Conservation (phyloP, 495 filamentous ascomycete genomes). For the Penicillium cosmopolitanum region DNA sequence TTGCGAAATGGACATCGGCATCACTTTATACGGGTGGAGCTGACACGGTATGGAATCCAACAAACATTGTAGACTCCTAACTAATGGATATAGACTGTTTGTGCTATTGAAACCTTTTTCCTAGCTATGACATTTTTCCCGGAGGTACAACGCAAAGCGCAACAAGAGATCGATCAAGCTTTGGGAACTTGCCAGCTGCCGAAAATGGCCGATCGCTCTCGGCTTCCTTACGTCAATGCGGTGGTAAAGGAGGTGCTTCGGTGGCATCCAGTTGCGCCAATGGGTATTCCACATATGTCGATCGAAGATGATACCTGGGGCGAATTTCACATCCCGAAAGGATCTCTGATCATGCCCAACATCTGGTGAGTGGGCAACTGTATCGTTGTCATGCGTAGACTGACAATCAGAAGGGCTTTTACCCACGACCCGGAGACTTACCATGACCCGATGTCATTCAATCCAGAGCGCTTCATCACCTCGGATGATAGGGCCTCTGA, state of each 20-base stretch:
- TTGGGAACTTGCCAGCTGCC: conserved; percentile 43
- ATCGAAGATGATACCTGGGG: conserved; percentile 51
- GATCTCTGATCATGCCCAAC: conserved; percentile 40
- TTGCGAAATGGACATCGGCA: conserved; percentile 50
- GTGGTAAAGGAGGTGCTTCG: conserved; percentile 49
- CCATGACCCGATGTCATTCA: conserved; percentile 34
- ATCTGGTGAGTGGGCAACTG: conserved; percentile 28
- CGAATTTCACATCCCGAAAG: conserved; percentile 52
- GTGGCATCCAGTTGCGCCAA: conserved; percentile 49
- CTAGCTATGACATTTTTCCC: conserved; percentile 47
- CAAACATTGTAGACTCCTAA: too few relatives aligned
- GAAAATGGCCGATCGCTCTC: conserved; percentile 31
- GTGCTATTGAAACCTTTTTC: conserved; percentile 34
- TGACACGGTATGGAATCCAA: conserved; percentile 43
- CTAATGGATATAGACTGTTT: conserved; percentile 16
- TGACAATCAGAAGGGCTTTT: conserved; percentile 28
- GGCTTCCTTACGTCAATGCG: conserved; percentile 48
- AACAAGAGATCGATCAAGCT: conserved; percentile 56
- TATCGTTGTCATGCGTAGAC: too few relatives aligned
- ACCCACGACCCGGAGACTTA: conserved; percentile 35
- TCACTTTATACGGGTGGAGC: conserved; percentile 60
- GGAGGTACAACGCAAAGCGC: conserved; percentile 50
- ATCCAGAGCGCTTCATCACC: conserved; percentile 34
- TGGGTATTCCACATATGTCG: conserved; percentile 58
- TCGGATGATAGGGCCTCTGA: neutral